Base-by-base conservation (phyloP, 176 grass and related monocot genomes). In the Avena sativa region DNA sequence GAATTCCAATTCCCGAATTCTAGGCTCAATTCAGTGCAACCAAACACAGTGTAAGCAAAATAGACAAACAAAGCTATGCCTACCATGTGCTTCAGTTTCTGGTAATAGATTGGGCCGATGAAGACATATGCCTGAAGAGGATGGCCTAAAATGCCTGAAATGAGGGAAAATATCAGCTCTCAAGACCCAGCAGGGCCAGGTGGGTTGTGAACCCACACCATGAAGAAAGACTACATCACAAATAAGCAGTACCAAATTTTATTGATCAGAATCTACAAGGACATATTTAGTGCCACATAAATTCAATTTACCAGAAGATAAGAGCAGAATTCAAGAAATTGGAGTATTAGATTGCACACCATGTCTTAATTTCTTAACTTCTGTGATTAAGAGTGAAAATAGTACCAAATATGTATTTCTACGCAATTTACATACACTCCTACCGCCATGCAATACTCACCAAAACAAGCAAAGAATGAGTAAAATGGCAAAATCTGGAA, bases 31-130 rank as follows among this genome's bases (percentile, higher is more conserved):
- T 36, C 34, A 36, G 34, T 36, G 34, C 34, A 36, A 36, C 1
- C 34, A 36, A 36, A 36, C 34, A 36, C 34, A 36, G 34, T 14
- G 32, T 75, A 23, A 71, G 20, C 1, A 76, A 59, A 84, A 88
- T 50, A 68, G 48, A 82, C n/a, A 66, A 80, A 63, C 9, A 17
- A 80, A 74, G 25, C 16, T 79, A 76, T 81, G 77, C 76, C 28
- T 93, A 98, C 96, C 96, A 98, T 98, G 66, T 98, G 96, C 85
- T 98, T 98, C 60, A 98, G 84, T 83, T 98, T 98, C 79, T 96
- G 96, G 81, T 96, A 96, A 83, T 96, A 98, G 79, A 98, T 98
- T 83, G 93, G 96, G 52, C 93, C 96, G 92, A 98, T 98, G 81
- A 98, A 98, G 51, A 98, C 88, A 78, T 98, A 98, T 85, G 96